These are phyloP conservation scores for Aegilops bicornis DNA, from an alignment of 176 grass and related monocot species.

Conservation along the genomic window DNA sequence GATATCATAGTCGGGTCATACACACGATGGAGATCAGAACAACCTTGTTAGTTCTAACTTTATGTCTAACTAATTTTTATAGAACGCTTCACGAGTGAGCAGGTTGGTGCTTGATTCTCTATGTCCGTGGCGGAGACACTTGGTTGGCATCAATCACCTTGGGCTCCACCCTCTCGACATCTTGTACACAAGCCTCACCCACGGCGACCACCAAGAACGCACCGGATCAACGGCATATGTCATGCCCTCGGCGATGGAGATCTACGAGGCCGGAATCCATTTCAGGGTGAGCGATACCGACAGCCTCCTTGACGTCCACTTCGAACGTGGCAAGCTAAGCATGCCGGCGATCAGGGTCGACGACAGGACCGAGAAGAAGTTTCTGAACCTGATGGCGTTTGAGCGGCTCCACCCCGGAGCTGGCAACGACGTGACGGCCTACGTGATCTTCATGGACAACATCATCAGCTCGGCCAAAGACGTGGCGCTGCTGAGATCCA, in stretches of 20 bases:
- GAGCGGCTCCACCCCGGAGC: not conserved
- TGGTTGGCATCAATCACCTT: not conserved
- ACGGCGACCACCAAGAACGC: not conserved
- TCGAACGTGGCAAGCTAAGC: not conserved
- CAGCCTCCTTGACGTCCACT: not conserved
- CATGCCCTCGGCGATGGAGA: constrained; percentile 31
- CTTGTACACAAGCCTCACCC: not conserved
- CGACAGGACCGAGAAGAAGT: constrained; percentile 32
- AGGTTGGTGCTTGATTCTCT: not conserved
- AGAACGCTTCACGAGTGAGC: not conserved
- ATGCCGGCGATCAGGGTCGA: not conserved
- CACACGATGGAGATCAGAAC: no score
- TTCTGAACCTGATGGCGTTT: constrained; percentile 38
- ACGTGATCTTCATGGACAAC: constrained; percentile 56
- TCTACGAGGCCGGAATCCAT: constrained; percentile 43
- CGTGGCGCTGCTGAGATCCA: constrained; percentile 34
- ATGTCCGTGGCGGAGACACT: not conserved
- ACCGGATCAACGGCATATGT: not conserved
- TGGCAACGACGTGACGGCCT: not conserved
- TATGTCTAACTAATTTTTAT: not conserved
- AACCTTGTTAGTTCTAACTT: not conserved
- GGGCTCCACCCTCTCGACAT: not conserved
- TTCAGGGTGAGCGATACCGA: constrained; percentile 29
- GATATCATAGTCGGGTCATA: no score
- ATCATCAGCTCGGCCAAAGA: constrained; percentile 48